These are phyloP conservation scores for Suillus subalutaceus DNA, from an alignment of 768 basidiomycete species.

Conservation along the genomic window DNA sequence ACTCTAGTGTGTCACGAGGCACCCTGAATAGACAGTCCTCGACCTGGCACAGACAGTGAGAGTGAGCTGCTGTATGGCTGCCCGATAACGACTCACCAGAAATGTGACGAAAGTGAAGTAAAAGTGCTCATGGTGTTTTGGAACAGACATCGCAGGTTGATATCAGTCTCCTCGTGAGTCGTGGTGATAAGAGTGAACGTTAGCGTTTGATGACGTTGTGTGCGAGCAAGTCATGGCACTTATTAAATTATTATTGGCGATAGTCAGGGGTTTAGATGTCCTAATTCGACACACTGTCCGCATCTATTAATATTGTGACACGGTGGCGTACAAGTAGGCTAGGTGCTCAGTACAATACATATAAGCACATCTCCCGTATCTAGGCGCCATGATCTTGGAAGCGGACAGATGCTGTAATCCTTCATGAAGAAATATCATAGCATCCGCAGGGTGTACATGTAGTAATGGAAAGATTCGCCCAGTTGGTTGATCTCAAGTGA, in stretches of 20 bases:
- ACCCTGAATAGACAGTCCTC: conserved; percentile 31
- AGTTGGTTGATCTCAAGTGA: conserved; percentile 68
- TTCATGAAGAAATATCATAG: background rate
- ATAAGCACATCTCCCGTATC: background rate
- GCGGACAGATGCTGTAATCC: background rate
- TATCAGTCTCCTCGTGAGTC: background rate
- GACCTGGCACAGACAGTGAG: conserved; percentile 20
- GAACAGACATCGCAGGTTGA: background rate
- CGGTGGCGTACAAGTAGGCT: background rate
- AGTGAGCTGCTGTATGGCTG: background rate
- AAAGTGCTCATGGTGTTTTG: conserved; percentile 7
- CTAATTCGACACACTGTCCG: background rate
- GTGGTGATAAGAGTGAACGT: background rate
- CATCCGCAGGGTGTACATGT: conserved; percentile 66
- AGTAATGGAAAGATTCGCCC: conserved; percentile 85
- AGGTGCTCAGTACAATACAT: background rate
- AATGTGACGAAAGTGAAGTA: conserved; percentile 21
- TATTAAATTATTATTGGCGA: background rate
- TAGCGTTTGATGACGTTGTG: background rate
- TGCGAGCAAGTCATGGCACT: background rate
- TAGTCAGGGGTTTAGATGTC: background rate
- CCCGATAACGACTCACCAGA: conserved; percentile 7
- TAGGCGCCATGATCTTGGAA: background rate
- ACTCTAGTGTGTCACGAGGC: conserved; percentile 26
- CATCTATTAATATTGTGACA: background rate